Conservation (phyloP, 768 basidiomycete genomes). For the Leccinum longicurvipes region DNA sequence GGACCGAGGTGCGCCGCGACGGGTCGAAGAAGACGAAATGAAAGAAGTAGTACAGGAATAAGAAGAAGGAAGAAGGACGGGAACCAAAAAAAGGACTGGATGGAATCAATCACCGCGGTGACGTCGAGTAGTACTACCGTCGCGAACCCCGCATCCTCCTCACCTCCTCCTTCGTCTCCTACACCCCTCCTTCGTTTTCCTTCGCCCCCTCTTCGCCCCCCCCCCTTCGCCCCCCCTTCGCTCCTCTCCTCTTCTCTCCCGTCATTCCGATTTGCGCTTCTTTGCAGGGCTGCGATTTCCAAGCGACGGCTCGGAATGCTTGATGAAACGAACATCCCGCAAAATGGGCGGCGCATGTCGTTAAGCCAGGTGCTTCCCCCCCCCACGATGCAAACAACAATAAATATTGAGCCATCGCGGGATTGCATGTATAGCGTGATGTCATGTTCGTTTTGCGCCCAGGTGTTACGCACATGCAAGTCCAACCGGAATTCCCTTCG, state of each 20-base stretch:
- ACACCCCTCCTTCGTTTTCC: neutral
- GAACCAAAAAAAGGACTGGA: neutral
- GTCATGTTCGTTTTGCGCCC: neutral
- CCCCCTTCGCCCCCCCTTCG: neutral
- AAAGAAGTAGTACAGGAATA: neutral
- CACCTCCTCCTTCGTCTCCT: neutral
- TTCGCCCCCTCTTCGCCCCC: neutral
- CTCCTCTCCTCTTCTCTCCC: neutral
- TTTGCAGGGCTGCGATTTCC: neutral
- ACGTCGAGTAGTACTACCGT: neutral
- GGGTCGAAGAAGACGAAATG: neutral
- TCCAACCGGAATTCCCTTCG: neutral
- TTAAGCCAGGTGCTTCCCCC: neutral
- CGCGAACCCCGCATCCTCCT: neutral
- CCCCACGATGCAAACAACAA: neutral
- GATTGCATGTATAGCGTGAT: neutral
- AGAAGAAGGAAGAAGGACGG: neutral
- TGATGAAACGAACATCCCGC: neutral
- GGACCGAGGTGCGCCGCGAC: neutral
- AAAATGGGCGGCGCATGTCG: too few species aligned
- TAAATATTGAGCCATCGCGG: neutral
- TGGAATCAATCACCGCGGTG: neutral
- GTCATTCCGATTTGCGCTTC: neutral
- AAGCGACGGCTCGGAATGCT: neutral
- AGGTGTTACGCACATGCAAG: neutral